Percentiles rank a stretch among this genome's conserved stretches.
Evolutionary conservation across 1,284 basidiomycete genomes (phyloP).

Genomic region (Heterobasidion parviporum): DNA sequence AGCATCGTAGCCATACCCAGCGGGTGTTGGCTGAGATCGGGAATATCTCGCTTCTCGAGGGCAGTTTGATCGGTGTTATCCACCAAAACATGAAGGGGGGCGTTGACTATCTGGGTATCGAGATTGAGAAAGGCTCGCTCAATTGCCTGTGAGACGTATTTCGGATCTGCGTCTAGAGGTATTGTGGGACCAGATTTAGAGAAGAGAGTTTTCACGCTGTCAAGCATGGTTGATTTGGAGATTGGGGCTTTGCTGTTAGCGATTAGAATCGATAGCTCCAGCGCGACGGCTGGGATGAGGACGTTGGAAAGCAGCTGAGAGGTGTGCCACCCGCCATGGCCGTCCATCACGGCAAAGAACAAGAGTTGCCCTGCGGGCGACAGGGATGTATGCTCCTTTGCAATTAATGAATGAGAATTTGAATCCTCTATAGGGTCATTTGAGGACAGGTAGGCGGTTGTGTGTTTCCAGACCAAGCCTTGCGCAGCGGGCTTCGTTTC

Average conservation of each 20-base stretch:
- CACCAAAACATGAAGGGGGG: slow-evolving; percentile 69
- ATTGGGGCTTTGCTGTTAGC: slow-evolving; percentile 23
- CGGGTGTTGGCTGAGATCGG: slow-evolving; percentile 65
- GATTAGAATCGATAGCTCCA: slow-evolving; percentile 61
- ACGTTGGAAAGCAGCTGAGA: slow-evolving; percentile 79
- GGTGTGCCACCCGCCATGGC: slow-evolving; percentile 83
- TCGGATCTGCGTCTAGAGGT: slow-evolving; percentile 48
- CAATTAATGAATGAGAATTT: slow-evolving; percentile 64
- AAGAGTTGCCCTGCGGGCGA: slow-evolving; percentile 62
- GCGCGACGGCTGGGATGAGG: slow-evolving; percentile 80
- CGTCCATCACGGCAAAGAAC: slow-evolving; percentile 89
- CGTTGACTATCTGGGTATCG: slow-evolving; percentile 72
- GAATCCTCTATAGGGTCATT: slow-evolving; percentile 92
- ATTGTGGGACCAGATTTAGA: slow-evolving; percentile 14
- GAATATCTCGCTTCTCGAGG: slow-evolving; percentile 42
- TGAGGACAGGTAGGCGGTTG: slow-evolving; percentile 72
- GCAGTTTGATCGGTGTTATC: slow-evolving; percentile 43
- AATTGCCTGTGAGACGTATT: slow-evolving; percentile 62
- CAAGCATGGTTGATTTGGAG: slow-evolving; percentile 24
- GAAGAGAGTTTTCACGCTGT: slow-evolving; percentile 31
- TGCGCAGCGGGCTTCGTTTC: slow-evolving; percentile 38
- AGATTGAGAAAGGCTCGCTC: slow-evolving; percentile 73
- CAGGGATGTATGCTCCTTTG: slow-evolving; percentile 48
- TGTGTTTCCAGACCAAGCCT: slow-evolving; percentile 61
- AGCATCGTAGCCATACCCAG: slow-evolving; percentile 63